Evolutionary conservation across 2,329 filamentous ascomycete species (phyloP), one percentile per base, ranked within the genome.

Genomic region (Cercospora sojina): DNA sequence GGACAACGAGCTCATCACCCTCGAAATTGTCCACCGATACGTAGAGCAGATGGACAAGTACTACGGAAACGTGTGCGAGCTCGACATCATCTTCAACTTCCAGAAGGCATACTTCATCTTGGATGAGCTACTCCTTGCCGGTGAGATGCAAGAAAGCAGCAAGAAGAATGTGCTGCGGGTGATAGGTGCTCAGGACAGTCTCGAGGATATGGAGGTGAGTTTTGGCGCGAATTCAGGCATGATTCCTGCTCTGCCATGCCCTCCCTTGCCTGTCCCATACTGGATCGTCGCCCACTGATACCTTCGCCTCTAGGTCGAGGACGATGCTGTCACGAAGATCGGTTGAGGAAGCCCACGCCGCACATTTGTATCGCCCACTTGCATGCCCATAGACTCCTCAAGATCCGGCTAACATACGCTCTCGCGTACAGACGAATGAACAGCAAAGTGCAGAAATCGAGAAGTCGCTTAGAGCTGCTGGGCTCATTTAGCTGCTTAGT

Each of bases 31-130:
- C 76, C 95, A 99, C 81, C 92, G 95, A 81, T 99, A 99, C 79
- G 95, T 99, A 77, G 95, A 99, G 81, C 95, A 99, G 83, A 99
- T 99, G 95, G 95, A 99, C 86, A 99, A 99, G 81, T 99, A 99
- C 84, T 99, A 98, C 80, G 95, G 95, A 80, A 99, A 99, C 80
- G 95, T 99, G 67, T 99, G 95, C 88, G 95, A 99, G 83, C 87
- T 99, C 71, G 93, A 98, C 80, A 97, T 98, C 81, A 99, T 99
- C 80, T 99, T 99, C 87, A 98, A 97, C 79, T 99, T 99, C 80
- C 96, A 97, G 74, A 99, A 99, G 81, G 95, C 95, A 67, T 99
- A 99, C 81, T 99, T 98, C 81, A 99, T 99, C 73, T 88, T 99
- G 56, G 95, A 99, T 79, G 95, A 99, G 82, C 86, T 99, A 69